These are phyloP conservation scores for Calonectria henricotiae DNA, from an alignment of 2,329 filamentous ascomycete species.

Conservation along the genomic window DNA sequence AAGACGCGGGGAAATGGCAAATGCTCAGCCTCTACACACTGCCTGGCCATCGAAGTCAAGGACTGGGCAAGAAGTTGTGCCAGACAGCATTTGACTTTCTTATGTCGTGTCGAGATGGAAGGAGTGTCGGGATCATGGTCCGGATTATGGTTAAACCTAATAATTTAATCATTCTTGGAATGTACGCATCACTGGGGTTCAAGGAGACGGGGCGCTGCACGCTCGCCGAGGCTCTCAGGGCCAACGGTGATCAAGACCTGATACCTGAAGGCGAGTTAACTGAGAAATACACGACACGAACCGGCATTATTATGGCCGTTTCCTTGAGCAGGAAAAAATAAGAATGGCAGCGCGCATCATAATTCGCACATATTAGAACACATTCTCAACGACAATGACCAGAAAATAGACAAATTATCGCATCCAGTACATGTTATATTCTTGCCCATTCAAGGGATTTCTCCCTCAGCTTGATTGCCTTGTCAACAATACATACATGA, in stretches of 20 bases:
- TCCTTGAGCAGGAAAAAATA: not conserved
- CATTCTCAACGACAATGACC: no score
- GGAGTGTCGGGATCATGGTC: not conserved
- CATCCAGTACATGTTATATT: not conserved
- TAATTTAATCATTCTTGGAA: not conserved
- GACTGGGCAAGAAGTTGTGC: conserved; percentile 36
- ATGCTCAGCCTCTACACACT: conserved; percentile 40
- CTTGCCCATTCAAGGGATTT: conserved; percentile 12
- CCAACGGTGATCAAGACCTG: conserved; percentile 7
- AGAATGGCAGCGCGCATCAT: no score
- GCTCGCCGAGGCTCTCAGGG: conserved; percentile 7
- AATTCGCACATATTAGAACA: no score
- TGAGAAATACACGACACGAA: not conserved
- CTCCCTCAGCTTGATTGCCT: conserved; percentile 16
- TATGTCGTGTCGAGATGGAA: not conserved
- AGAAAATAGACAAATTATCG: not conserved
- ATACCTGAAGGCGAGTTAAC: not conserved
- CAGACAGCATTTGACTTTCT: conserved; percentile 36
- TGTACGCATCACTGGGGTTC: conserved; percentile 21
- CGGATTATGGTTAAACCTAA: conserved; percentile 23
- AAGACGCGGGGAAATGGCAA: conserved; percentile 39
- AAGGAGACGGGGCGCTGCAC: not conserved
- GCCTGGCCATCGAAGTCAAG: conserved; percentile 36
- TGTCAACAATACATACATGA: conserved; percentile 9
- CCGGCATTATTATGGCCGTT: not conserved